Conservation (phyloP, 495 filamentous ascomycete species). For the Aspergillus ostianus region DNA sequence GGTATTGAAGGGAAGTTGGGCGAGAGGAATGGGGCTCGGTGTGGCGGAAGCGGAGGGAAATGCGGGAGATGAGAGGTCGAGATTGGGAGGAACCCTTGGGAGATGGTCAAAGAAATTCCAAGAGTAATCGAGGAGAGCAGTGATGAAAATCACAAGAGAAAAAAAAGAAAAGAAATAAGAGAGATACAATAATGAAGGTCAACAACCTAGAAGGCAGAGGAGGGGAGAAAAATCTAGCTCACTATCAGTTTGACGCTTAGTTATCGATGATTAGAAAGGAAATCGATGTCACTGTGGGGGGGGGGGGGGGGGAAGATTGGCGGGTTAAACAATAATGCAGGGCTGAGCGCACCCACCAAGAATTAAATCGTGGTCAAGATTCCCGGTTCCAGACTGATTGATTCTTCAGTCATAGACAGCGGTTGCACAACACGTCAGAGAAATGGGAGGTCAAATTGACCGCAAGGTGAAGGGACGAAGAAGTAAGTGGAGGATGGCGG, state of each 20-base stretch:
- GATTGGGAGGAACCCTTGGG: neutral
- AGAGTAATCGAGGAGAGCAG: neutral
- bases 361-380: neutral
- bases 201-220: neutral
- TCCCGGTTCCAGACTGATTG: neutral
- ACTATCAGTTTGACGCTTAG: constrained; percentile 13
- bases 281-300: constrained; percentile 32
- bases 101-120: neutral
- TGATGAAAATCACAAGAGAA: neutral
- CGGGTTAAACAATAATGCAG: constrained; percentile 4
- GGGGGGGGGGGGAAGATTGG: constrained; percentile 13
- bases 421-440: neutral
- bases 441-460: neutral
- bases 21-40: constrained; percentile 8
- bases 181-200: constrained; percentile 3
- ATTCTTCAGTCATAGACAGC: neutral
- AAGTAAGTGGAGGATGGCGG: neutral
- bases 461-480: too few species aligned
- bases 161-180: neutral
- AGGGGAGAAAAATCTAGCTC: constrained; percentile 8
- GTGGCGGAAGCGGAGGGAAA: neutral
- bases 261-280: constrained; percentile 23
- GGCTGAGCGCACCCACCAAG: constrained; percentile 3
- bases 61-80: neutral
- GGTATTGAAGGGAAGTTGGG: constrained; percentile 8